Base-by-base conservation (phyloP, 108 stramenopile species). In the Cyclotella cryptica region DNA sequence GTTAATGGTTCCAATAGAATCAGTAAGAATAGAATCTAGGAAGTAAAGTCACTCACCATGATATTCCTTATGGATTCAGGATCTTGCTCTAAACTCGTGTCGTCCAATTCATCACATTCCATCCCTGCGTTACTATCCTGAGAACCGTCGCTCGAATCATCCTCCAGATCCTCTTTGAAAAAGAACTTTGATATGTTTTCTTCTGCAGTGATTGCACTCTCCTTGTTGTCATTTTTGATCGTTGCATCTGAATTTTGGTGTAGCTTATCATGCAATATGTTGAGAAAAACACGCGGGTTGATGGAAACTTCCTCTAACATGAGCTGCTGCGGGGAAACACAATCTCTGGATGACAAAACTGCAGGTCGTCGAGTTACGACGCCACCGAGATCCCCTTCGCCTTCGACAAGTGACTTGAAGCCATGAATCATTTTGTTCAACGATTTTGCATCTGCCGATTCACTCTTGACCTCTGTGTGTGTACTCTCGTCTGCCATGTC, bases 221-320 rank as follows among this genome's bases (percentile, higher is more conserved):
- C 59, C 11, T 30, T 51, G 70, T 29, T 22, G 8, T 49, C 35
- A 35, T 6, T 6, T 35, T 35, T 2, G 35, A 2, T 35, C 35
- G 35, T 5, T 35, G 54, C 69, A 47, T 51, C 17, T 57, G 59
- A 35, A 80, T 61, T 63, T 68, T 12, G 72, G 15, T 66, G 81
- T 22, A 92, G 65, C 39, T 85, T 83, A 10, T 66, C 44, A 57
- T 88, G 89, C 59, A 92, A 78, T 4, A 84, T 64, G 57, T 88
- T 87, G 44, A 92, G 71, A 78, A 90, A 89, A 29, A 74, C 66
- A 59, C 81, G 85, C 22, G 91, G 88, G 66, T 87, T 72, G 46
- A 92, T 87, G 10, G 72, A 71, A 12, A 78, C 66, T 24, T 74
- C 59, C 39, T 76, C 52, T 46, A 54, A 58, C 66, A 75, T 77